A percentile compares a stretch with the other conserved stretches of the same genome.
phyloP scores from a whole-genome alignment of 2,329 filamentous ascomycete species.

The Tothia fuscella region DNA sequence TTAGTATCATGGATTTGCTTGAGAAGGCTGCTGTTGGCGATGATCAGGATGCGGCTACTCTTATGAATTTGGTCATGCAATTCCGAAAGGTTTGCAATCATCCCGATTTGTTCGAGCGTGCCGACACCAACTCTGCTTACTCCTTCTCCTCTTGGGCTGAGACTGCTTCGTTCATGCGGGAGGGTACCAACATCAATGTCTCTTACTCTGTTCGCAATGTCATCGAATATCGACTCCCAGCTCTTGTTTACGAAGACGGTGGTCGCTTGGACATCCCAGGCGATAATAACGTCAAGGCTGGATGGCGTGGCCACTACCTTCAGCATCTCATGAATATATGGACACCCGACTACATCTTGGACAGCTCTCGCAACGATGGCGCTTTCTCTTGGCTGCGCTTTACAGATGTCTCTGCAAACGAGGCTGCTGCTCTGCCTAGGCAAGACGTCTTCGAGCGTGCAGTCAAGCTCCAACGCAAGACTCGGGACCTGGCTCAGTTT shows the following conservation, averaged over 20 bases:
- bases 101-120: conserved; percentile 89
- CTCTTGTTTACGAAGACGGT: conserved; percentile 67
- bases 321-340: conserved; percentile 83
- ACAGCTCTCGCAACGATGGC: conserved; percentile 47
- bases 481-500: conserved; percentile 52
- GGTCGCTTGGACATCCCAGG: conserved; percentile 67
- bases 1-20: conserved; percentile 96
- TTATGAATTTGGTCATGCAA: conserved; percentile 99
- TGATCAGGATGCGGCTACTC: conserved; percentile 83
- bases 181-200: conserved; percentile 67
- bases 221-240: conserved; percentile 75
- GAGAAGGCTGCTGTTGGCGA: conserved; percentile 93
- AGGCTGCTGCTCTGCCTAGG: conserved; percentile 59
- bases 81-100: conserved; percentile 99
- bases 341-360: conserved; percentile 63
- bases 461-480: conserved; percentile 39
- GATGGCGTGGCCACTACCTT: conserved; percentile 69
- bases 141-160: conserved; percentile 82
- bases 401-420: conserved; percentile 60
- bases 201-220: conserved; percentile 78
- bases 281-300: conserved; percentile 59
- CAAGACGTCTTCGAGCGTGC: conserved; percentile 64
- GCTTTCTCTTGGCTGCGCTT: conserved; percentile 89
- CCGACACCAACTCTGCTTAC: conserved; percentile 79
- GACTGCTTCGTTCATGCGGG: conserved; percentile 86